These are phyloP conservation scores for Chytriomyces sp. DNA, from an alignment of 192 early-diverging fungal genomes.

Conservation along the genomic window DNA sequence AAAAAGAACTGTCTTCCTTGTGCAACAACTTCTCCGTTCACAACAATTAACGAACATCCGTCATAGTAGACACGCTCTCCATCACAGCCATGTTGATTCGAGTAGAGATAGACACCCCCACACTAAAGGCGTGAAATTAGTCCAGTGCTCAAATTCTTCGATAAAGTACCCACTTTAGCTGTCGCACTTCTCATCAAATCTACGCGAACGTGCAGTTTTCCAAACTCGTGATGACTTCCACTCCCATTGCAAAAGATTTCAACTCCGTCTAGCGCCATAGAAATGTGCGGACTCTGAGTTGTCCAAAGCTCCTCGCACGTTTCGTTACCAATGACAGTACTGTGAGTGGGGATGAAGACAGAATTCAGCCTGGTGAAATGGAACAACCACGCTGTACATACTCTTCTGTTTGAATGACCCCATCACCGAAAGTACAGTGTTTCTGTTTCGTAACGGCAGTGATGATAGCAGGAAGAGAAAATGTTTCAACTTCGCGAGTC, in stretches of 20 bases:
- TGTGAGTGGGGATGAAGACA: neutral
- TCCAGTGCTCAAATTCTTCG: neutral
- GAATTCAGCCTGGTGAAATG: neutral
- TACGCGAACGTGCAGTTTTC: constrained; percentile 85
- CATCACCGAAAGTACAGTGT: constrained; percentile 81
- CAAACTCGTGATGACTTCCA: constrained; percentile 95
- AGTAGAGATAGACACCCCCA: constrained; percentile 94
- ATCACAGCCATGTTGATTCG: constrained; percentile 98
- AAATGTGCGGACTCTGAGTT: constrained; percentile 92
- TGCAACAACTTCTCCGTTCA: constrained; percentile 88
- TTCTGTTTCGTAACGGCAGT: constrained; percentile 78
- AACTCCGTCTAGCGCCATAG: constrained; percentile 90
- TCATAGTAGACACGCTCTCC: constrained; percentile 99
- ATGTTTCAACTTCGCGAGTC: constrained; percentile 68
- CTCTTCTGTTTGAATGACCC: constrained; percentile 81
- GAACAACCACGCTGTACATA: constrained; percentile 22
- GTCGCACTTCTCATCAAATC: constrained; percentile 92
- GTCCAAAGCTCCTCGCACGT: constrained; percentile 98
- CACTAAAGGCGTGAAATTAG: constrained; percentile 49
- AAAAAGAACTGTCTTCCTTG: constrained; percentile 93
- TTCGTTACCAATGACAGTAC: constrained; percentile 89
- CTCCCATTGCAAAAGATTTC: constrained; percentile 97
- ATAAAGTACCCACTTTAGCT: constrained; percentile 62
- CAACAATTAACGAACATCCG: constrained; percentile 85
- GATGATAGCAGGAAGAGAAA: constrained; percentile 82